Evolutionary conservation across 208 protist species (phyloP).

Genomic region (Blechomonas ayalai): DNA sequence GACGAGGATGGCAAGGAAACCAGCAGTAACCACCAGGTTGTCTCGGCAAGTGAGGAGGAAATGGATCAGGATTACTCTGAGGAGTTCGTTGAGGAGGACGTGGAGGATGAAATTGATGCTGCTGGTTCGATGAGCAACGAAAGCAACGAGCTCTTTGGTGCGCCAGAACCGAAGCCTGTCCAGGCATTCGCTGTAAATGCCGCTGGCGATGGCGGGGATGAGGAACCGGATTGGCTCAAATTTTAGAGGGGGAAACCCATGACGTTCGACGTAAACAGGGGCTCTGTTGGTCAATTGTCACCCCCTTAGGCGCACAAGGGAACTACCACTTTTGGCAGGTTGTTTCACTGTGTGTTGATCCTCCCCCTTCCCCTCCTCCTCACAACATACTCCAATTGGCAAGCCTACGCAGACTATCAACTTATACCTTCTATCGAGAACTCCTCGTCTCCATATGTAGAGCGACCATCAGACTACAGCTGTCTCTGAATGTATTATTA

Average conservation of each 20-base stretch:
- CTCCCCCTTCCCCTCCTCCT: not conserved
- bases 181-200: not conserved
- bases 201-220: slow-evolving; percentile 18
- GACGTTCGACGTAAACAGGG: too few relatives aligned
- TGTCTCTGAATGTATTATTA: too few relatives aligned
- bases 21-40: not conserved
- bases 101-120: slow-evolving; percentile 1
- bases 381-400: too few relatives aligned
- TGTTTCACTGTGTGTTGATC: not conserved
- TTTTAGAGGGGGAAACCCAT: too few relatives aligned
- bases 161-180: slow-evolving; percentile 1
- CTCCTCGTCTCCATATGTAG: too few relatives aligned
- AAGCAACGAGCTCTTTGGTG: not conserved
- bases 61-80: not conserved
- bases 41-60: not conserved
- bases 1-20: not conserved
- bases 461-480: too few relatives aligned
- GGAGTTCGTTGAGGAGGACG: not conserved
- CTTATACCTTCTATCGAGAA: too few relatives aligned
- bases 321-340: not conserved
- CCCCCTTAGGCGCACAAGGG: too few relatives aligned
- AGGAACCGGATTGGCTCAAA: slow-evolving; percentile 35
- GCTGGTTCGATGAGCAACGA: slow-evolving; percentile 8
- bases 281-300: too few relatives aligned
- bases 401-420: too few relatives aligned